Evolutionary conservation across 371 early-diverging fungal species (phyloP).

Genomic region (Mucor lusitanicus): DNA sequence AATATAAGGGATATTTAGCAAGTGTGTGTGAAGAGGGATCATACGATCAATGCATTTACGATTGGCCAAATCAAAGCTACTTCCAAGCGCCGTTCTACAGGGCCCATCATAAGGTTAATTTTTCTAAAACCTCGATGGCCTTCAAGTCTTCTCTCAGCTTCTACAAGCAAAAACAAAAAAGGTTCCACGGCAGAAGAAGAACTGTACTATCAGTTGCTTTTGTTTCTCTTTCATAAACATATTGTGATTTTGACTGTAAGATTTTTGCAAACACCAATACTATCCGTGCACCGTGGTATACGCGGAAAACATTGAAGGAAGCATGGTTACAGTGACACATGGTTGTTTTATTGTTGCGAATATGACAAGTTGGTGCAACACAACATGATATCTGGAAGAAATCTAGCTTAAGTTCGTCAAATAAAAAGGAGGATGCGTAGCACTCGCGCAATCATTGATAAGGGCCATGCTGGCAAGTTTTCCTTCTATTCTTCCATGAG

Average conservation of each 20-base stretch:
- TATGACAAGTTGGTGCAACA: neutral
- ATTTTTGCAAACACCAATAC: too few relatives aligned
- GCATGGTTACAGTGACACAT: neutral
- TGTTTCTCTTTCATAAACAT: too few relatives aligned
- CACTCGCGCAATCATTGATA: neutral
- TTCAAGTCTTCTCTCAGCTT: too few relatives aligned
- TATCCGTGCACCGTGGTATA: neutral
- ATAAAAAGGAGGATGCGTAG: neutral
- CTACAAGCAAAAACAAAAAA: too few relatives aligned
- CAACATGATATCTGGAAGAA: neutral
- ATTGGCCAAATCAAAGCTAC: neutral
- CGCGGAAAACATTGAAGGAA: neutral
- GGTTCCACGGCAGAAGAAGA: too few relatives aligned
- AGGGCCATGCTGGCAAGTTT: neutral
- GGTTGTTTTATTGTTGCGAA: neutral
- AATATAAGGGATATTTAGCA: neutral
- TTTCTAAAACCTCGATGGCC: too few relatives aligned
- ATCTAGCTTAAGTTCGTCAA: neutral
- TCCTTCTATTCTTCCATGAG: neutral
- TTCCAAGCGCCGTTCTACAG: neutral
- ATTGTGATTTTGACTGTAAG: too few relatives aligned
- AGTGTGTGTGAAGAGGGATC: neutral
- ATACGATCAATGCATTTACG: neutral
- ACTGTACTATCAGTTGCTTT: too few relatives aligned
- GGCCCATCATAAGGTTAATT: neutral